A percentile compares a stretch with the other conserved stretches of the same genome.
phyloP scores from a whole-genome alignment of 495 filamentous ascomycete genomes.

The Echria macrotheca region DNA sequence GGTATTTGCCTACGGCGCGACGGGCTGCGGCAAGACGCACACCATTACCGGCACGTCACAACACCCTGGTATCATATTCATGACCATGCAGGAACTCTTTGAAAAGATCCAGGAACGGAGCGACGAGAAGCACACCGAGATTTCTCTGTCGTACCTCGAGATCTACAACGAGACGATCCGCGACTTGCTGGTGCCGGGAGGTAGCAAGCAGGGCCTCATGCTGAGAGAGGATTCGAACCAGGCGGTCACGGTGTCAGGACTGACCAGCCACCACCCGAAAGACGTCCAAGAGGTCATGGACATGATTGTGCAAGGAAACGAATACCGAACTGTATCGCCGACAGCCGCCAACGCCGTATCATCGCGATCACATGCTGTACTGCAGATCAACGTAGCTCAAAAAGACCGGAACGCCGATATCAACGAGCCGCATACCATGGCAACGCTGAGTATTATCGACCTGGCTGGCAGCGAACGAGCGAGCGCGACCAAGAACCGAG shows the following conservation, averaged over 20 bases:
- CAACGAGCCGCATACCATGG: conserved; percentile 95
- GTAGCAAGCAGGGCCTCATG: conserved; percentile 82
- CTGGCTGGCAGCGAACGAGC: conserved; percentile 93
- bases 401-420: conserved; percentile 91
- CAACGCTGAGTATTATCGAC: conserved; percentile 96
- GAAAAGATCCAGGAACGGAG: conserved; percentile 85
- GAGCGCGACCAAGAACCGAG: conserved; percentile 94
- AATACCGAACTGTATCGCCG: conserved; percentile 90
- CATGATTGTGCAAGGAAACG: conserved; percentile 95
- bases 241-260: conserved; percentile 83
- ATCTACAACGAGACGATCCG: conserved; percentile 99
- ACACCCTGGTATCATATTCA: conserved; percentile 94
- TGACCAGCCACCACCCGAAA: conserved; percentile 84
- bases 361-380: conserved; percentile 94
- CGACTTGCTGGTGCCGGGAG: conserved; percentile 82
- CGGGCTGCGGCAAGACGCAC: conserved; percentile 96
- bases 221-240: conserved; percentile 93
- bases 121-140: conserved; percentile 79
- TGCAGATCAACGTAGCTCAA: conserved; percentile 93
- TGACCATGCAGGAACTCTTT: conserved; percentile 98
- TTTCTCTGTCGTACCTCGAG: conserved; percentile 93
- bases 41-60: conserved; percentile 88
- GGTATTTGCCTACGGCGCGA: conserved; percentile 97
- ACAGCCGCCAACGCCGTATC: conserved; percentile 98
- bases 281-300: conserved; percentile 95